phyloP scores from a whole-genome alignment of 208 protist genomes.

The Trypanosoma rangeli region DNA sequence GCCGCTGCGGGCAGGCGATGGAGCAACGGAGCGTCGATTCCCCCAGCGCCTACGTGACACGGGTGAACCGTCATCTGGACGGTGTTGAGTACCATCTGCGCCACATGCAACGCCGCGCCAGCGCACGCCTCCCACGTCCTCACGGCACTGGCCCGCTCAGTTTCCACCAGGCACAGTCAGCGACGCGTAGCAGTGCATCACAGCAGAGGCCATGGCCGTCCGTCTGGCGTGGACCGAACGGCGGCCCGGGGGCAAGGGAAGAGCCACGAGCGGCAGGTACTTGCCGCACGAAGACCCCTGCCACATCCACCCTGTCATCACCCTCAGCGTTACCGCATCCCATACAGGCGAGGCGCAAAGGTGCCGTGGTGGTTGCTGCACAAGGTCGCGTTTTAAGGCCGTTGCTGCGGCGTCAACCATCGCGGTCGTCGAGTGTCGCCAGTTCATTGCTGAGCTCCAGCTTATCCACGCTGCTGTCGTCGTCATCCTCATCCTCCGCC shows the following conservation, averaged over 20 bases:
- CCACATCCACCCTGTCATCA: neutral
- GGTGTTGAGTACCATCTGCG: constrained; percentile 32
- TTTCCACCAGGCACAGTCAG: neutral
- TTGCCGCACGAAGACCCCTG: neutral
- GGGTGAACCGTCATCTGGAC: constrained; percentile 31
- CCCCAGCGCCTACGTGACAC: neutral
- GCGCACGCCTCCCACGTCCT: neutral
- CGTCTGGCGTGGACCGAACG: neutral
- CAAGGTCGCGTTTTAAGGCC: neutral
- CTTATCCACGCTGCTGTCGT: constrained; percentile 9
- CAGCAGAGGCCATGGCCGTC: neutral
- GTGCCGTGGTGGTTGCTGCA: neutral
- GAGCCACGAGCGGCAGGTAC: neutral
- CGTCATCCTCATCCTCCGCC: neutral
- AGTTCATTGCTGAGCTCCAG: constrained; percentile 11
- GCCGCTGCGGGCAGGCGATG: neutral
- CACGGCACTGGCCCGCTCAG: neutral
- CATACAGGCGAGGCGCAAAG: neutral
- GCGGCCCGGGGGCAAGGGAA: neutral
- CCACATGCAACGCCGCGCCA: constrained; percentile 16
- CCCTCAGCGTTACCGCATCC: neutral
- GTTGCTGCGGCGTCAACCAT: neutral
- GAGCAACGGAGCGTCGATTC: neutral
- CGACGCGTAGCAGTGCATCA: neutral
- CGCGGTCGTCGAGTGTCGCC: neutral